These are phyloP conservation scores for Lasiosphaeria miniovina DNA, from an alignment of 495 filamentous ascomycete genomes.

Conservation along the genomic window DNA sequence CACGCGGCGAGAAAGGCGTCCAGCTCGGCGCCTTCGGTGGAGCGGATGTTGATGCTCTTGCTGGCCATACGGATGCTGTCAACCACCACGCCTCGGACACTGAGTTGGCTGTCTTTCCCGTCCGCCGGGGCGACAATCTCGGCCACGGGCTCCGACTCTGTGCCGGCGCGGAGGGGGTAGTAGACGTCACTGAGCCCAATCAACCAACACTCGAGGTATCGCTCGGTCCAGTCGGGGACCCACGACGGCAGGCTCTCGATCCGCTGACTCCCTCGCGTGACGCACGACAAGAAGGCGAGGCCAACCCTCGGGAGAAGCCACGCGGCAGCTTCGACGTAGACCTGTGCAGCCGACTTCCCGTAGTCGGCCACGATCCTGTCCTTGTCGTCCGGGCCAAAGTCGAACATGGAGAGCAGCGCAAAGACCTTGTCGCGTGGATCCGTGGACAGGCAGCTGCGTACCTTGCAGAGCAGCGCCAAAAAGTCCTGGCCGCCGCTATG, in stretches of 20 bases:
- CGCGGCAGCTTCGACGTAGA: neutral
- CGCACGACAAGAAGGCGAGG: neutral
- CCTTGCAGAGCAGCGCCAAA: too few relatives aligned
- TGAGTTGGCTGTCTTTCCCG: too few relatives aligned
- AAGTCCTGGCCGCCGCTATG: too few relatives aligned
- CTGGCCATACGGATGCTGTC: too few relatives aligned
- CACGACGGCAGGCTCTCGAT: neutral
- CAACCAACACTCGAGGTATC: neutral
- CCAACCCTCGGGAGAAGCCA: neutral
- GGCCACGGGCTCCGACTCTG: neutral
- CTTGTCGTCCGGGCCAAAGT: neutral
- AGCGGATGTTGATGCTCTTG: too few relatives aligned
- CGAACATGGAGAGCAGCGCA: neutral
- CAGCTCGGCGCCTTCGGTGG: too few relatives aligned
- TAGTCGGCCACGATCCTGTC: neutral
- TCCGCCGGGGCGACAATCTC: too few relatives aligned
- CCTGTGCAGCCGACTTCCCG: neutral
- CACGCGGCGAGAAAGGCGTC: too few relatives aligned
- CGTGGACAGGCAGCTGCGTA: too few relatives aligned
- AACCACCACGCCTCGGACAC: too few relatives aligned
- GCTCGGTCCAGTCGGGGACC: slow-evolving; percentile 1
- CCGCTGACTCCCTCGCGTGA: too few relatives aligned
- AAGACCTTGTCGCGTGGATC: slow-evolving; percentile 3
- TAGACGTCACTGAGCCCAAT: neutral
- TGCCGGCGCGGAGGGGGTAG: neutral